phyloP scores from a whole-genome alignment of 306 rosid species.

The Cucurbita argyrosperma region DNA sequence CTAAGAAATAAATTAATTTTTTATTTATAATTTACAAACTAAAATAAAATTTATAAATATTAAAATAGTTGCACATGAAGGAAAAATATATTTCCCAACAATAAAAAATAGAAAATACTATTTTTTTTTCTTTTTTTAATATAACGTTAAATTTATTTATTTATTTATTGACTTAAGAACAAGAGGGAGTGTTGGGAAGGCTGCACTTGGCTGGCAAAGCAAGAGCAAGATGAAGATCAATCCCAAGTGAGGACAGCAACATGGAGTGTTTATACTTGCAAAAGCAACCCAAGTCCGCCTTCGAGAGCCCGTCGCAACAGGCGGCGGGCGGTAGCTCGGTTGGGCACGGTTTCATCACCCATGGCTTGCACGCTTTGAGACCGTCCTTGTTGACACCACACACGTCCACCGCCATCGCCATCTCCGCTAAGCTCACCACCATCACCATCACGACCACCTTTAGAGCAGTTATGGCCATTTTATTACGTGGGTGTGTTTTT shows the following conservation, averaged over 20 bases:
- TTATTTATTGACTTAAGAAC: conserved; percentile 4
- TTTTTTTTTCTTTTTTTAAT: no score
- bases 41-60: no score
- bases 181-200: conserved; percentile 33
- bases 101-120: background rate
- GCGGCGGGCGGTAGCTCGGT: conserved; percentile 14
- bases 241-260: conserved; percentile 37
- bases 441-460: background rate
- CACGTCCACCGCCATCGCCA: conserved; percentile 10
- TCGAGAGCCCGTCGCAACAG: conserved; percentile 38
- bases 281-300: conserved; percentile 51
- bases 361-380: conserved; percentile 41
- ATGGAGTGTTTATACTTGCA: conserved; percentile 46
- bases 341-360: conserved; percentile 47
- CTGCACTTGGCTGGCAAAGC: conserved; percentile 50
- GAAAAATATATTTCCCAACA: no score
- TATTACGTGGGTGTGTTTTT: background rate
- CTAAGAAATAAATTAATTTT: no score
- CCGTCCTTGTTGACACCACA: conserved; percentile 43
- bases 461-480: background rate
- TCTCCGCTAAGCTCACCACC: background rate
- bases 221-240: conserved; percentile 49
- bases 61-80: no score
- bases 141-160: no score
- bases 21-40: no score